Evolutionary conservation across 2,329 filamentous ascomycete genomes (phyloP), one percentile per base, ranked within the genome.

Genomic region (Aureobasidium leucospermi): DNA sequence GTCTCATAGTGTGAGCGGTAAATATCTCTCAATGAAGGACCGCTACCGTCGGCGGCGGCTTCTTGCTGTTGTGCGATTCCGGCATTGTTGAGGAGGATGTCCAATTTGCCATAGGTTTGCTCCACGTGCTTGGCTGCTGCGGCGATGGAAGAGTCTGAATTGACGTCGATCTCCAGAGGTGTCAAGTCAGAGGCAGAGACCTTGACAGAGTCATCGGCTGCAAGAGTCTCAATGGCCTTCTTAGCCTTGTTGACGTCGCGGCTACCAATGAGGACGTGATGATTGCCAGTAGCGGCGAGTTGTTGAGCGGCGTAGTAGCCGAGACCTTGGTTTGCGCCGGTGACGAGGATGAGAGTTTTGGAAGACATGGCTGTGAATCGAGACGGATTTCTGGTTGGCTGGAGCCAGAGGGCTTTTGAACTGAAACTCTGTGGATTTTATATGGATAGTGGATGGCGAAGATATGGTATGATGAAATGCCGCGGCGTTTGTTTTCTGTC

Each of bases 241-340:
- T 73, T 63, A 31, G 71, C 69, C 41, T 74, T 73, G 5, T 63
- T 60, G 36, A 73, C 60, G 48, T 70, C 69, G 32, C 77, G 72
- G 57, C 71, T 71, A 9, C 70, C 68, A 41, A 78, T 62, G 39
- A 79, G 67, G 57, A 78, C 65, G 60, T 75, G 70, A 63, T 77
- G 77, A 58, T 70, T 66, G 47, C 70, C 66, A 13, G 73, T 71
- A 19, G 68, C 66, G 8, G 71, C 67, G 19, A 79, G 66, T 38
- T 75, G 72, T 59, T 74, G 73, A 19, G 72, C 70, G 6, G 70
- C 72, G 58, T 75, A 74, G 62, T 74, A 75, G 51, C 76, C 76
- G 19, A 78, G 72, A 47, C 76, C 76, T 63, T 73, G 69, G 63
- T 77, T 79, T 38, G 70, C 74, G 6, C 75, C 75, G 6, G 73